Conservation (phyloP, 2,329 filamentous ascomycete species). For the Penicillium oxalicum region DNA sequence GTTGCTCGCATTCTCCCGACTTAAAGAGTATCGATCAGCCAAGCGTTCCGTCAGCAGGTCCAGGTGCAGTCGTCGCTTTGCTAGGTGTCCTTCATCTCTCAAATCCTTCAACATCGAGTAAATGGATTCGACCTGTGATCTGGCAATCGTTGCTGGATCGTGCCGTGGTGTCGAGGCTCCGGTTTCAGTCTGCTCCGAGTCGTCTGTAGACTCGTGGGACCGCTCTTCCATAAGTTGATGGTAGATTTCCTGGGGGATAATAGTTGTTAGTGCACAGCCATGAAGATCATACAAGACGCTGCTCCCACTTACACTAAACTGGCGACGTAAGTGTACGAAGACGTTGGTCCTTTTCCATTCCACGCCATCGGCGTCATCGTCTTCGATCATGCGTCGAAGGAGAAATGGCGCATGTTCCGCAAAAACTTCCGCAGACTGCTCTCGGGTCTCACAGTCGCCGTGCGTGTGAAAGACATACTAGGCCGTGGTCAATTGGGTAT, state of each 20-base stretch:
- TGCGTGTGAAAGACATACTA: conserved; percentile 41
- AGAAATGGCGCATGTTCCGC: conserved; percentile 42
- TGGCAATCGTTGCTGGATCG: conserved; percentile 24
- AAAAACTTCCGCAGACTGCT: conserved; percentile 44
- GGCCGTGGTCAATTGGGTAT: conserved; percentile 3
- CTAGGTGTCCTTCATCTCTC: conserved; percentile 36
- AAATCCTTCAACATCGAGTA: conserved; percentile 35
- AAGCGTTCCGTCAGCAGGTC: conserved; percentile 32
- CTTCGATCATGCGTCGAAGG: conserved; percentile 44
- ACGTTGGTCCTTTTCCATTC: conserved; percentile 42
- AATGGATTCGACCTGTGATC: conserved; percentile 33
- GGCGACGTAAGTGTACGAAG: conserved; percentile 40
- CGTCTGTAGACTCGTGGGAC: conserved; percentile 18
- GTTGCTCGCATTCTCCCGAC: conserved; percentile 31
- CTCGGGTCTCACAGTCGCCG: conserved; percentile 38
- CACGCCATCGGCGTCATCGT: conserved; percentile 37
- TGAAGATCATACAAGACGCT: not conserved
- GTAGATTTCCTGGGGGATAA: conserved; percentile 27
- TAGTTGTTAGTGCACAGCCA: not conserved
- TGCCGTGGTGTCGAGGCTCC: conserved; percentile 19
- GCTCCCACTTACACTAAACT: conserved; percentile 34
- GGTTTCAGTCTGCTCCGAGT: conserved; percentile 16
- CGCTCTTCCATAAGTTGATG: conserved; percentile 25
- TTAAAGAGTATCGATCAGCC: conserved; percentile 24
- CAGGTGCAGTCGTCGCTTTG: conserved; percentile 37